phyloP scores from a whole-genome alignment of 139 green algal species.

The Chlamydomonas eustigma region DNA sequence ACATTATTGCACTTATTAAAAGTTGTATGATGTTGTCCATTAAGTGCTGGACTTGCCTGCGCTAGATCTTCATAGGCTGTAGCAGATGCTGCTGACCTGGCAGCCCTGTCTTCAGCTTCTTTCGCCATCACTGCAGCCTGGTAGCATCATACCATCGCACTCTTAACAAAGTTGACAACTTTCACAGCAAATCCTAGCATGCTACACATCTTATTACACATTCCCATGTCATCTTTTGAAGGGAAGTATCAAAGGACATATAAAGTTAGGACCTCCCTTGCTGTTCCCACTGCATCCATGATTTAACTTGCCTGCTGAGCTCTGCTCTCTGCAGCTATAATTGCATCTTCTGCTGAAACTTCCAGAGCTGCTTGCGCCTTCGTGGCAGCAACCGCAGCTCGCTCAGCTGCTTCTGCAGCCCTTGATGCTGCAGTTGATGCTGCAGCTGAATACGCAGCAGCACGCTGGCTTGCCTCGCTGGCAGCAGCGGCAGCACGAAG shows the following conservation, averaged over 20 bases:
- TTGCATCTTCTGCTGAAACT: conserved; percentile 9
- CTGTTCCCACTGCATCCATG: neutral
- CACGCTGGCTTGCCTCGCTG: conserved; percentile 21
- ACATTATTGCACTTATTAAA: too few relatives aligned
- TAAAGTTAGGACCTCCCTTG: neutral
- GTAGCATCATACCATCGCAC: too few relatives aligned
- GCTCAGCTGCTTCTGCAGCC: conserved; percentile 32
- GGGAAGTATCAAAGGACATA: neutral
- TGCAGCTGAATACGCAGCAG: conserved; percentile 25
- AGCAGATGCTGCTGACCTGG: conserved; percentile 20
- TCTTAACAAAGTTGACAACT: neutral
- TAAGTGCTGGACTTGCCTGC: neutral
- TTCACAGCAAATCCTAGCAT: neutral
- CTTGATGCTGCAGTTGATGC: conserved; percentile 15
- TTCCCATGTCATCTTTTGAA: neutral
- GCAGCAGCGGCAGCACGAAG: conserved; percentile 23
- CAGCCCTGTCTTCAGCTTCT: conserved; percentile 22
- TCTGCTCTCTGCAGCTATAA: conserved; percentile 19
- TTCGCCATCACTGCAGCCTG: conserved; percentile 21
- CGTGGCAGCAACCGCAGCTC: conserved; percentile 19
- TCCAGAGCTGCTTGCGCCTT: conserved; percentile 20
- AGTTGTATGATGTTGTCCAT: too few relatives aligned
- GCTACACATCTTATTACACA: neutral
- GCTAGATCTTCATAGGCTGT: conserved; percentile 32
- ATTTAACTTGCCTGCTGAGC: neutral